Percentiles rank a stretch among this genome's conserved stretches.
Evolutionary conservation across 768 basidiomycete species (phyloP).

Genomic region (Tulasnella sp.): DNA sequence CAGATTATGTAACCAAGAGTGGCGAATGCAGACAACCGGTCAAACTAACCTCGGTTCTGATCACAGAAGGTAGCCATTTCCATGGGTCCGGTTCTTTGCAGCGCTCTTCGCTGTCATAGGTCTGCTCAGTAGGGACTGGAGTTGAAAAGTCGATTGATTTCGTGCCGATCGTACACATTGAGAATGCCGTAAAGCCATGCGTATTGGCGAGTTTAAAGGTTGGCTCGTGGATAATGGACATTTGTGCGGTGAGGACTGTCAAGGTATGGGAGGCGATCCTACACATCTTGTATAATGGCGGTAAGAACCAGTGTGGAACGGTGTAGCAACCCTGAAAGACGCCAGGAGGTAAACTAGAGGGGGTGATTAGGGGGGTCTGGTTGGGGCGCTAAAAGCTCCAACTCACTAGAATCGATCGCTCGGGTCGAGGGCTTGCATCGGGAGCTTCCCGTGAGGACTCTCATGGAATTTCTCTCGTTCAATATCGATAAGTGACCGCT

Average conservation of each 20-base stretch:
- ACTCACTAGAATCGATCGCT: conserved; percentile 26
- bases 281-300: conserved; percentile 26
- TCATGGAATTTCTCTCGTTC: background rate
- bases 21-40: background rate
- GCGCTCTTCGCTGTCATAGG: background rate
- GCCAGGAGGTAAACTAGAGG: conserved; percentile 23
- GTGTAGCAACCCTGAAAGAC: conserved; percentile 28
- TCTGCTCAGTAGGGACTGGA: background rate
- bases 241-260: conserved; percentile 28
- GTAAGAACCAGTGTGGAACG: conserved; percentile 29
- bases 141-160: background rate
- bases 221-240: conserved; percentile 31
- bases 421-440: conserved; percentile 19
- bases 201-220: conserved; percentile 29
- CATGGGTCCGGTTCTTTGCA: conserved; percentile 1
- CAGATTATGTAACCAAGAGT: too few species aligned
- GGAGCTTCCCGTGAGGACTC: conserved; percentile 1
- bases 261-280: conserved; percentile 29
- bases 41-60: conserved; percentile 1
- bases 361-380: background rate
- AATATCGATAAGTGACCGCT: conserved; percentile 4
- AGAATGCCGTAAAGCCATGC: conserved; percentile 29
- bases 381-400: conserved; percentile 16
- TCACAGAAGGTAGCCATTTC: conserved; percentile 4
- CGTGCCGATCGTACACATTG: conserved; percentile 29